Percentiles rank a stretch among this genome's conserved stretches.
Evolutionary conservation across 2,329 filamentous ascomycete genomes (phyloP).

Genomic region (Raffaelea ambrosiae): DNA sequence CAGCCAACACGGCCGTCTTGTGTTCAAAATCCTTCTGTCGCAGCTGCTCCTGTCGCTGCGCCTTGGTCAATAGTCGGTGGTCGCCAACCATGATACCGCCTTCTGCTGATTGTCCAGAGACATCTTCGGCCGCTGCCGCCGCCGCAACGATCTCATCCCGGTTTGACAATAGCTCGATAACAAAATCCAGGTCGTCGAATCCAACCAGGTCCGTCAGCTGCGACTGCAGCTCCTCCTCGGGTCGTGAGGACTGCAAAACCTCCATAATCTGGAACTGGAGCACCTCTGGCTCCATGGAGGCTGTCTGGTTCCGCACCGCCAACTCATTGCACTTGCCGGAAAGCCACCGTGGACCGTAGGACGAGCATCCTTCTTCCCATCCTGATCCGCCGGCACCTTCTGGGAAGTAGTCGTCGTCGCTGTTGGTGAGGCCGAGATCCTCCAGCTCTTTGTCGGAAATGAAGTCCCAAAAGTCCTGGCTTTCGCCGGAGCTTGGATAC

Average conservation of each 20-base stretch:
- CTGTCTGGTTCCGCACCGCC: conserved; percentile 49
- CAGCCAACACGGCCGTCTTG: conserved; percentile 64
- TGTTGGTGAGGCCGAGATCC: conserved; percentile 38
- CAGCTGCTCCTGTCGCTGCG: conserved; percentile 72
- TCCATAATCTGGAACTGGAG: conserved; percentile 71
- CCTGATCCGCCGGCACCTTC: conserved; percentile 17
- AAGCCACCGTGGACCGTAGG: conserved; percentile 63
- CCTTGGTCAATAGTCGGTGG: conserved; percentile 57
- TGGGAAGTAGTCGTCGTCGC: conserved; percentile 26
- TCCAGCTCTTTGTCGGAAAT: conserved; percentile 69
- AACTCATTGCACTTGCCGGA: conserved; percentile 58
- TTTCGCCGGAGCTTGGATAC: conserved; percentile 36
- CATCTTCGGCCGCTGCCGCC: conserved; percentile 22
- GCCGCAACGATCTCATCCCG: conserved; percentile 56
- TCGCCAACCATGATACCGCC: conserved; percentile 16
- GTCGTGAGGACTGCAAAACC: conserved; percentile 56
- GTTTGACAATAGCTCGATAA: conserved; percentile 80
- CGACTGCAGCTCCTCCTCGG: conserved; percentile 85
- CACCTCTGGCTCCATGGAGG: conserved; percentile 48
- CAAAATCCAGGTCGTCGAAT: conserved; percentile 86
- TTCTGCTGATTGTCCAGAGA: not conserved
- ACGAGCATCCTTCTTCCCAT: conserved; percentile 13
- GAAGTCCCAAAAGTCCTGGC: conserved; percentile 88
- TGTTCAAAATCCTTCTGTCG: conserved; percentile 71
- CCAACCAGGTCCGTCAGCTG: conserved; percentile 83